Percentiles rank a stretch among this genome's conserved stretches.
Conservation (phyloP, 2,329 filamentous ascomycete species). For the Xylariales sp. region DNA sequence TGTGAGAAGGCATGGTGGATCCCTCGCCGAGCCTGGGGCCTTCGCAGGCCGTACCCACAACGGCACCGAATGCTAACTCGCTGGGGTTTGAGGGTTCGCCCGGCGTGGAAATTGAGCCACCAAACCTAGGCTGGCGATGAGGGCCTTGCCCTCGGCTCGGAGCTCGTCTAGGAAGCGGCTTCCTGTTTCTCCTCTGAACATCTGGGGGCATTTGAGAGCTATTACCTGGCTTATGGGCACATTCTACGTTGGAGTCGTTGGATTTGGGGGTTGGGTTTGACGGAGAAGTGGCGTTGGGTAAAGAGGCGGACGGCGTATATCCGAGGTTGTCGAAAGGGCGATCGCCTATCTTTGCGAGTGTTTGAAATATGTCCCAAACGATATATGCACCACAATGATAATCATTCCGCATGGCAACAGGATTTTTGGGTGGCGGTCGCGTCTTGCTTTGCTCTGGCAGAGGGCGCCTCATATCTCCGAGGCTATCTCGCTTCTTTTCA, state of each 20-base stretch:
- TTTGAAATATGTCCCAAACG: slow-evolving; percentile 49
- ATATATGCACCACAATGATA: slow-evolving; percentile 50
- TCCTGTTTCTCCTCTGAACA: slow-evolving; percentile 21
- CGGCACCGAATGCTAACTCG: neutral
- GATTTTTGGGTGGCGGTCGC: slow-evolving; percentile 48
- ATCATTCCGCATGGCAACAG: slow-evolving; percentile 50
- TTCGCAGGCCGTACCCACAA: neutral
- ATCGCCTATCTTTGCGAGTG: slow-evolving; percentile 48
- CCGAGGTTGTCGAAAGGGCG: slow-evolving; percentile 50
- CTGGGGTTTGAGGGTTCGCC: neutral
- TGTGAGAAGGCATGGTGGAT: neutral
- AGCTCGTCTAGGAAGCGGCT: slow-evolving; percentile 17
- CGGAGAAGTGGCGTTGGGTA: slow-evolving; percentile 51
- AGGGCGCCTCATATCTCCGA: slow-evolving; percentile 41
- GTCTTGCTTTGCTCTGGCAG: slow-evolving; percentile 40
- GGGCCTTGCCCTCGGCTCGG: slow-evolving; percentile 3
- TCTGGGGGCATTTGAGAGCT: neutral
- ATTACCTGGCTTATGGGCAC: neutral
- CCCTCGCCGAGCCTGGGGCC: neutral
- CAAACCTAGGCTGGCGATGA: neutral
- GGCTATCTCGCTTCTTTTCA: slow-evolving; percentile 42
- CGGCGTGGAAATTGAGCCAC: neutral
- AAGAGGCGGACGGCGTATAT: slow-evolving; percentile 51
- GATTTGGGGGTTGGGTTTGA: slow-evolving; percentile 42
- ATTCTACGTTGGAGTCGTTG: slow-evolving; percentile 33